Evolutionary conservation across 768 basidiomycete species (phyloP), one percentile per base, ranked within the genome.

Genomic region (Serendipita sp.): DNA sequence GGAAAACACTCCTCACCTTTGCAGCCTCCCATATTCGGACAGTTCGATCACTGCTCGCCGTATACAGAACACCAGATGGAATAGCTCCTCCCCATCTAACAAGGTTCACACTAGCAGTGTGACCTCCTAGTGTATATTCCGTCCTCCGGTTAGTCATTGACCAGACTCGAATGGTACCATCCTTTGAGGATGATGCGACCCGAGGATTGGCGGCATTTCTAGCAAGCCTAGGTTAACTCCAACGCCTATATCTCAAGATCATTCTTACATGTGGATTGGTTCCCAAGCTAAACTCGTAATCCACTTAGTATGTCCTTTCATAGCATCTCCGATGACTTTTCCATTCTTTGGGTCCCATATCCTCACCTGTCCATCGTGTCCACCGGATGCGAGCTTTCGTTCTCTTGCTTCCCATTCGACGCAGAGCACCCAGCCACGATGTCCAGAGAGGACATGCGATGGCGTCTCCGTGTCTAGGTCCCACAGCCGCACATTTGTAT

Each of bases 391-490:
- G 13, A 98, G 75, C 69, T 85, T 86, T 48, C 92, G 77, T 71
- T 97, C 94, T 78, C 89, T 80, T 0, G 89, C 88, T 69, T 97
- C 93, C 94, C 95, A 99, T 70, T 97, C 96, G 3, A 93, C 89
- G 69, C 92, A 97, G 1, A 98, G 79, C 1, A 99, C 92, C 95
- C 94, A 97, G 0, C 93, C 94, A 68, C 84, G 84, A 71, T 99
- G 96, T 0, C 96, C 96, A 0, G 80, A 74, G 16, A 98, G 79
- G 13, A 85, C 86, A 71, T 90, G 87, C 44, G 88, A 90, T 1
- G 96, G 95, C 3, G 84, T 87, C 73, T 98, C 96, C 0, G 89
- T 95, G 70, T 87, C 81, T 58, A 98, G 81, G 73, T 98, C 87
- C 96, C 96, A 98, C 27, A 99, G 75, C 2, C 96, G 83, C 11